These are phyloP conservation scores for Aspergillus eucalypticola DNA, from an alignment of 2,329 filamentous ascomycete species.

Conservation along the genomic window DNA sequence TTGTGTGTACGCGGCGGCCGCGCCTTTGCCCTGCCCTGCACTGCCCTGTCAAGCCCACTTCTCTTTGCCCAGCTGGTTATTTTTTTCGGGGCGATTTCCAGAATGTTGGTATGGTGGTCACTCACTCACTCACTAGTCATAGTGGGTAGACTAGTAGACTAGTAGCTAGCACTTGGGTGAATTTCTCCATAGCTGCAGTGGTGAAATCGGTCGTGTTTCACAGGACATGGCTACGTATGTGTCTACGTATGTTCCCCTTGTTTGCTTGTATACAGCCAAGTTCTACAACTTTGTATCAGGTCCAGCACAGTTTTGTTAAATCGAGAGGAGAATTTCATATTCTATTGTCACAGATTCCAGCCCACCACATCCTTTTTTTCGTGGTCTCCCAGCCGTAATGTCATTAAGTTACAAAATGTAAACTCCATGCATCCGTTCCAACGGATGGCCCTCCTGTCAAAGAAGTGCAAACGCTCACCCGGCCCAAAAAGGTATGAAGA, in stretches of 20 bases:
- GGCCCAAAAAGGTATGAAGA: conserved; percentile 27
- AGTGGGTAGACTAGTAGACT: not conserved
- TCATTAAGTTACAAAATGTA: conserved; percentile 44
- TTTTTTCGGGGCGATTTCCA: too few relatives aligned
- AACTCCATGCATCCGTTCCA: conserved; percentile 30
- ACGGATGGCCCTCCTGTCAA: conserved; percentile 17
- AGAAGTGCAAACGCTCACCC: conserved; percentile 21
- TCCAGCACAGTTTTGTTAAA: conserved; percentile 18
- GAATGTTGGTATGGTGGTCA: too few relatives aligned
- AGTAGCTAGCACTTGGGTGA: too few relatives aligned
- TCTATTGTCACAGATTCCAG: conserved; percentile 42
- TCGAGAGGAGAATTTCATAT: conserved; percentile 45
- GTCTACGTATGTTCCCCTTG: not conserved
- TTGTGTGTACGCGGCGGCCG: too few relatives aligned
- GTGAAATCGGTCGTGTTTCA: too few relatives aligned
- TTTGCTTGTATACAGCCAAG: too few relatives aligned
- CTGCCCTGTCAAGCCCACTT: too few relatives aligned
- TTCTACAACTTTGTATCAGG: not conserved
- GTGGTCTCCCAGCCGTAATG: conserved; percentile 39
- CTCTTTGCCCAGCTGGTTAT: too few relatives aligned
- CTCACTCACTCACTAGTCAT: too few relatives aligned
- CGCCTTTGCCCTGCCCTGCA: too few relatives aligned
- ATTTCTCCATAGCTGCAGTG: too few relatives aligned
- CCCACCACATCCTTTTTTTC: conserved; percentile 35
- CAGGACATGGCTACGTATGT: not conserved